Conservation (phyloP, 192 early-diverging fungal genomes). For the Gryganskiella cystojenkinii region DNA sequence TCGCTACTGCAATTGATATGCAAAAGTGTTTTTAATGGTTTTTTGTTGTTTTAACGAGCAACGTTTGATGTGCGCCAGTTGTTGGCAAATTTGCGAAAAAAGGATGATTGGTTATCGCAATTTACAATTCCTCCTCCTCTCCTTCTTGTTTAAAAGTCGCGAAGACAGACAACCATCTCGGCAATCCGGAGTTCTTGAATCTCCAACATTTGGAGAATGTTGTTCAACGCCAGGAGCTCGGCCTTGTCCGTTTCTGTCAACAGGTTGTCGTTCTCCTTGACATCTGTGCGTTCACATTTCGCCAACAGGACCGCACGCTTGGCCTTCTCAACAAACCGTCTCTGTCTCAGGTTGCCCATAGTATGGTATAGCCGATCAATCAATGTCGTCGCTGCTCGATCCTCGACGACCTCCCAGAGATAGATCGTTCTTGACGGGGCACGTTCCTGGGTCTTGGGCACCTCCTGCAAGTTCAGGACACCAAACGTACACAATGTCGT, state of each 20-base stretch:
- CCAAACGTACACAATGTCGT: slow-evolving; percentile 55
- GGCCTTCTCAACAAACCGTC: slow-evolving; percentile 59
- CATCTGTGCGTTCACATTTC: slow-evolving; percentile 75
- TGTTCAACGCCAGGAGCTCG: slow-evolving; percentile 55
- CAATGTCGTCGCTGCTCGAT: slow-evolving; percentile 59
- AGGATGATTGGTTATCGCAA: too few species aligned
- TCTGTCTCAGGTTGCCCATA: slow-evolving; percentile 66
- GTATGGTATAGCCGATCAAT: slow-evolving; percentile 64
- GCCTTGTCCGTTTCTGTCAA: slow-evolving; percentile 61
- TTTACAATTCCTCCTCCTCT: neutral
- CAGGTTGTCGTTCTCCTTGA: slow-evolving; percentile 62
- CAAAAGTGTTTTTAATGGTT: neutral
- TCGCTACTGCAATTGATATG: too few species aligned
- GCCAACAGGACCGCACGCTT: slow-evolving; percentile 63
- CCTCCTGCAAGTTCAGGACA: slow-evolving; percentile 65
- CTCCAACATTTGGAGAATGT: slow-evolving; percentile 60
- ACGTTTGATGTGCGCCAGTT: too few species aligned
- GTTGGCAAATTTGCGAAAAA: too few species aligned
- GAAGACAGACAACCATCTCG: slow-evolving; percentile 53
- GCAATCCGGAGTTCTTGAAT: slow-evolving; percentile 57
- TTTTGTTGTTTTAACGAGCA: too few species aligned
- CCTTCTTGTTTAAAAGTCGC: slow-evolving; percentile 66
- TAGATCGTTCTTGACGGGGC: slow-evolving; percentile 80
- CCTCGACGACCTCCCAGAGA: slow-evolving; percentile 72
- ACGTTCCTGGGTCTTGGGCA: slow-evolving; percentile 77